Conservation (phyloP, 2,329 filamentous ascomycete species). For the Phoma sp. region DNA sequence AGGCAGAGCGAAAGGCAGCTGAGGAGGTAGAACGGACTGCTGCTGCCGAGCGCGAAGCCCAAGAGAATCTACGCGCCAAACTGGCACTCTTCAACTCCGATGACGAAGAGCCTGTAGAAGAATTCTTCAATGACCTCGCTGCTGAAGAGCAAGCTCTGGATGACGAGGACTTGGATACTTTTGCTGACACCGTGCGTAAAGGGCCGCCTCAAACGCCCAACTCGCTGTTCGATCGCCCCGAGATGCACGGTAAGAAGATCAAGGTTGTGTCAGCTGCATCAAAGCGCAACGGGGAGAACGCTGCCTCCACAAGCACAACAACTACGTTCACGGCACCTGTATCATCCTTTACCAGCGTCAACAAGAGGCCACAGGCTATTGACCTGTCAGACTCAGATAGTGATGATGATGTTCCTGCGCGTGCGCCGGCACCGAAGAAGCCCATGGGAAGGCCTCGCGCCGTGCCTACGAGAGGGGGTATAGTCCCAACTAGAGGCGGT, state of each 20-base stretch:
- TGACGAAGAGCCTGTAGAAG: conserved; percentile 32
- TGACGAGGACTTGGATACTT: conserved; percentile 1
- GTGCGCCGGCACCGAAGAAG: conserved; percentile 28
- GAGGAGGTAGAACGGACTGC: conserved; percentile 24
- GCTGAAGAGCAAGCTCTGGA: conserved; percentile 25
- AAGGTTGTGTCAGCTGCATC: conserved; percentile 39
- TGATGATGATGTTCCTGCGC: conserved; percentile 44
- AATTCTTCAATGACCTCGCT: conserved; percentile 34
- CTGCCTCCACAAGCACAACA: conserved; percentile 18
- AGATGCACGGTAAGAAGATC: conserved; percentile 44
- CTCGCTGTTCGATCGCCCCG: conserved; percentile 36
- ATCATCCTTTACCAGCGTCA: conserved; percentile 27
- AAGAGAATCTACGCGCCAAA: conserved; percentile 45
- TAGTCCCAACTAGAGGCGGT: conserved; percentile 32
- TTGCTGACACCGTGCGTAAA: conserved; percentile 7
- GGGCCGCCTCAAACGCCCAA: conserved; percentile 30
- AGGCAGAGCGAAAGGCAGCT: conserved; percentile 4
- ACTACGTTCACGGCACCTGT: conserved; percentile 19
- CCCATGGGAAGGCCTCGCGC: conserved; percentile 26
- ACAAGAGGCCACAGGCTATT: conserved; percentile 22
- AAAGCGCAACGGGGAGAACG: conserved; percentile 22
- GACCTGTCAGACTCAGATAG: conserved; percentile 37
- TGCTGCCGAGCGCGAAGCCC: conserved; percentile 37
- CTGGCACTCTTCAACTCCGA: conserved; percentile 42
- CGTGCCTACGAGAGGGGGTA: conserved; percentile 16